Base-by-base conservation (phyloP, 2,329 filamentous ascomycete genomes). In the Ceratocystis alfenasii region DNA sequence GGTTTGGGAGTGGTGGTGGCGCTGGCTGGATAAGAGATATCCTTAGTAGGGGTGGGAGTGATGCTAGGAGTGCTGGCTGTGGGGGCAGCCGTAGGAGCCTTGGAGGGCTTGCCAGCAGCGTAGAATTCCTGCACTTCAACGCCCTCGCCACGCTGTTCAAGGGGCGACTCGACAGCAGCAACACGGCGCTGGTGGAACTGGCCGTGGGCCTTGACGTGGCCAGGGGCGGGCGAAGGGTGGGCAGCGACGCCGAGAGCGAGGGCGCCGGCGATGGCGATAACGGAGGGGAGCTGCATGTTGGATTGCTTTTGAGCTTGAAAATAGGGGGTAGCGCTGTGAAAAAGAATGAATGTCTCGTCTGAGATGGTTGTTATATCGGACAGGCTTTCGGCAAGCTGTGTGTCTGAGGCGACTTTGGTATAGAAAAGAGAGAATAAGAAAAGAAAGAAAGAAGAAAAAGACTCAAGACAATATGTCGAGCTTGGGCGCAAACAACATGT, bases 241-340 rank as follows among this genome's bases (percentile, higher is more conserved):
- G 77, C 76, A 68, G 75, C 73, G 66, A 72, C 77, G 70, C 76
- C 75, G 10, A 64, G 63, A 66, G 68, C 65, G 62, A 78, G 70
- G 72, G 75, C 76, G 69, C 76, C 74, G 68, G 75, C 73, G 66
- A 78, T 71, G 67, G 76, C 44, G 65, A 77, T 60, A 55, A 74
- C 68, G 65, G 76, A 71, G 25, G 76, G 73, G 72, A 78, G 71
- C 74, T 78, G 78, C 77, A 79, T 78, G 64, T 69, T 76, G 69
- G 12, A 5, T 10, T 64, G 25, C 25, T 33, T 59, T 41, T 36
- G 59, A 20, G 62, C n/a, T 45, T 22, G 41, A 65, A 17, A 36
- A 25, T 33, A 60, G 25, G 22, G 12, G 12, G 17, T 28, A 10
- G 48, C 41, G 41, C 22, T 22, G 48, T 36, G 41, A 50, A 62